phyloP scores from a whole-genome alignment of 768 basidiomycete genomes.

The Arthromyces matolae region DNA sequence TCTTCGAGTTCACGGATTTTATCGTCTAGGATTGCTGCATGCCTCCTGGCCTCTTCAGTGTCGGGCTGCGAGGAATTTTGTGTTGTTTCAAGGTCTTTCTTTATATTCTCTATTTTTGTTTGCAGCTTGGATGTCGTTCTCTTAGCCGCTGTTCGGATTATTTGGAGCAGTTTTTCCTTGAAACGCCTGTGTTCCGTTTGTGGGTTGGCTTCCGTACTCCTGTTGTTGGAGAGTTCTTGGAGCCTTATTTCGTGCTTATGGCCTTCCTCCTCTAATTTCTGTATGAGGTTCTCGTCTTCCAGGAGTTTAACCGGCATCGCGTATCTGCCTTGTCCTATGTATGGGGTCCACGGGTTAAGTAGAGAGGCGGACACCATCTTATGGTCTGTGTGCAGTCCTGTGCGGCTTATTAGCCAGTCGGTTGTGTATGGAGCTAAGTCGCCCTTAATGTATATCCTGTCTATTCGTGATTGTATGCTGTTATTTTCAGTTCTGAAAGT shows the following conservation, averaged over 20 bases:
- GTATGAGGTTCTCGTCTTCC: neutral
- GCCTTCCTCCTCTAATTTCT: neutral
- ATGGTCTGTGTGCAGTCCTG: conserved; percentile 9
- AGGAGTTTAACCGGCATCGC: neutral
- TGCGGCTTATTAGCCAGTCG: conserved; percentile 7
- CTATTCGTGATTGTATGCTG: neutral
- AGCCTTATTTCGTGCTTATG: conserved; percentile 20
- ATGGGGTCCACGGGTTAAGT: neutral
- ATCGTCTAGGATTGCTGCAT: neutral
- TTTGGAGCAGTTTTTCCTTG: neutral
- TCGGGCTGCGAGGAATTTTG: too few species aligned
- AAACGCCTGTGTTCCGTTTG: neutral
- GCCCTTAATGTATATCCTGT: conserved; percentile 9
- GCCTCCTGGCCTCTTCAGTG: neutral
- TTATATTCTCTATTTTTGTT: neutral
- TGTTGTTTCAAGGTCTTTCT: neutral
- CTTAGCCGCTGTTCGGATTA: neutral
- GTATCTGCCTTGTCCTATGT: neutral
- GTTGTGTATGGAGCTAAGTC: neutral
- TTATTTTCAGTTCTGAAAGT: neutral
- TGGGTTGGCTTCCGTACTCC: neutral
- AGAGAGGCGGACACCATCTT: conserved; percentile 13
- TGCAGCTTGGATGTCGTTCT: neutral
- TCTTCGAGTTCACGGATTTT: conserved; percentile 3
- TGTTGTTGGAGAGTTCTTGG: neutral